These are phyloP conservation scores for Lichina pygmaea DNA, from an alignment of 495 filamentous ascomycete species.

Conservation along the genomic window DNA sequence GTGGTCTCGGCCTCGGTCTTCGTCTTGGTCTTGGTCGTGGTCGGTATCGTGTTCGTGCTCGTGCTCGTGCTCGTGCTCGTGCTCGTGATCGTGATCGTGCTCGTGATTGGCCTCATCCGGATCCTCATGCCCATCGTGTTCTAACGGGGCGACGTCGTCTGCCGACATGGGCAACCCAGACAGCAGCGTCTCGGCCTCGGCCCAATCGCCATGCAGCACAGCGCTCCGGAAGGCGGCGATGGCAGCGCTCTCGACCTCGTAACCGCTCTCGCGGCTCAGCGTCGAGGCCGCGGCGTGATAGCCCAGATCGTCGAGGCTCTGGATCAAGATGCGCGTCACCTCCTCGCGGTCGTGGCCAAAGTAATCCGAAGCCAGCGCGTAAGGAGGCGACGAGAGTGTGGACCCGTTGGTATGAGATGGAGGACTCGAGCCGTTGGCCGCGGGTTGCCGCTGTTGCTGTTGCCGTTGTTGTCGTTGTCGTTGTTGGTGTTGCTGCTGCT, in stretches of 20 bases:
- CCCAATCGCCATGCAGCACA: conserved; percentile 60
- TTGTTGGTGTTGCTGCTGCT: too few relatives aligned
- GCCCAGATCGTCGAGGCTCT: conserved; percentile 67
- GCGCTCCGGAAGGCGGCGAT: conserved; percentile 67
- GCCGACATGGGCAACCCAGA: conserved; percentile 23
- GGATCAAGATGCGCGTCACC: conserved; percentile 76
- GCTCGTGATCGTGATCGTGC: conserved; percentile 17
- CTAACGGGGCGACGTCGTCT: neutral
- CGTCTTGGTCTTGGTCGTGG: neutral
- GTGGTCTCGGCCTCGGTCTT: neutral
- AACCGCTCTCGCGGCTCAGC: conserved; percentile 63
- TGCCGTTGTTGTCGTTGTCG: too few relatives aligned
- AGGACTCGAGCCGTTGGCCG: conserved; percentile 1
- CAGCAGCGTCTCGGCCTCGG: conserved; percentile 57
- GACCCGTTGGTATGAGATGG: conserved; percentile 12
- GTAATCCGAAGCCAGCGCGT: conserved; percentile 15
- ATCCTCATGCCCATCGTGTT: conserved; percentile 10
- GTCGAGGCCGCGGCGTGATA: conserved; percentile 49
- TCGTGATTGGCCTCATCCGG: conserved; percentile 19
- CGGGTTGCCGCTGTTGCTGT: neutral
- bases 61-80: conserved; percentile 15
- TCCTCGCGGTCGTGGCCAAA: conserved; percentile 82
- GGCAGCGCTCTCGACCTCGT: conserved; percentile 56
- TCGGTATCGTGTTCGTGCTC: conserved; percentile 17
- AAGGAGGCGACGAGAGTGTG: conserved; percentile 17